Evolutionary conservation across 2,329 filamentous ascomycete genomes (phyloP).

Genomic region (Penicillium occitanis): DNA sequence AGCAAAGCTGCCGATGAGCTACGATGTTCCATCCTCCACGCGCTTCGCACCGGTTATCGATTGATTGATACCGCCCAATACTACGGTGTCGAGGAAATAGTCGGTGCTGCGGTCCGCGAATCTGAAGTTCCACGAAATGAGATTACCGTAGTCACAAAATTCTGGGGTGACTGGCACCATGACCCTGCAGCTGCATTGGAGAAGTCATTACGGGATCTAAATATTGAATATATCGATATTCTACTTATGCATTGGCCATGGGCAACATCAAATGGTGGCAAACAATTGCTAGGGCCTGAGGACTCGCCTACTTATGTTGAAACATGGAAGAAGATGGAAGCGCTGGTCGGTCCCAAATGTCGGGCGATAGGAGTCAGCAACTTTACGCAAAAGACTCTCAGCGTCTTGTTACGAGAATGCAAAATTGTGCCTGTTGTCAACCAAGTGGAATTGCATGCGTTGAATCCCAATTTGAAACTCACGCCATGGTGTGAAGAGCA

Average conservation of each 20-base stretch:
- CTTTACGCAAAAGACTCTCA: constrained; percentile 33
- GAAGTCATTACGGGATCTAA: constrained; percentile 28
- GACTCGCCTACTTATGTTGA: constrained; percentile 15
- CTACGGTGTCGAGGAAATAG: constrained; percentile 40
- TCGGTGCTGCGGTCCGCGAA: constrained; percentile 47
- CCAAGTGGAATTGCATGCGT: constrained; percentile 36
- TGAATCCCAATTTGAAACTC: constrained; percentile 25
- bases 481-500: constrained; percentile 34
- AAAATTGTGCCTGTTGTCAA: constrained; percentile 34
- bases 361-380: constrained; percentile 36
- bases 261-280: neutral
- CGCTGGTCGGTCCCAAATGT: constrained; percentile 1
- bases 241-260: constrained; percentile 18
- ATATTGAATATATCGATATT: constrained; percentile 21
- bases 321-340: constrained; percentile 17
- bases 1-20: constrained; percentile 5
- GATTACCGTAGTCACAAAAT: constrained; percentile 58
- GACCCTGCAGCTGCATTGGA: constrained; percentile 23
- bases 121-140: constrained; percentile 43
- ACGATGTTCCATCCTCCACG: constrained; percentile 6
- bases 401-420: constrained; percentile 27
- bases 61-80: constrained; percentile 17
- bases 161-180: constrained; percentile 17
- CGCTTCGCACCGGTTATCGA: constrained; percentile 5
- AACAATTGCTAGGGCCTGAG: neutral